Evolutionary conservation across 176 grass and related monocot species (phyloP).

Genomic region (Oryza meridionalis): DNA sequence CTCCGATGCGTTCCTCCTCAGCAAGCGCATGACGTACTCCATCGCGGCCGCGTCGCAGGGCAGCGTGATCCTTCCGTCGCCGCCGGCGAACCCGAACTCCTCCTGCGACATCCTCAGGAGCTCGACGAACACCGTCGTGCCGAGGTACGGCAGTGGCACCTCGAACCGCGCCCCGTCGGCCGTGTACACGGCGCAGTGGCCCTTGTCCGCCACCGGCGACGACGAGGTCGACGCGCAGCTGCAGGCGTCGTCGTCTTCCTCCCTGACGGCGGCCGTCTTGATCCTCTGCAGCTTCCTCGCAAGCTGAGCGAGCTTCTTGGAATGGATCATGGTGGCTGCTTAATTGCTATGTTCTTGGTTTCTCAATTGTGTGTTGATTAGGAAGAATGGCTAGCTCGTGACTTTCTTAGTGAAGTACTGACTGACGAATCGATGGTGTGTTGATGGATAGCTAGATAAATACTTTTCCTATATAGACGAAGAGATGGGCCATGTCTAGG

Average conservation of each 20-base stretch:
- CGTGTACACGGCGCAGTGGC: slow-evolving; percentile 56
- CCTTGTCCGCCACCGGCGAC: slow-evolving; percentile 42
- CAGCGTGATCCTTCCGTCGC: slow-evolving; percentile 53
- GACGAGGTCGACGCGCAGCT: slow-evolving; percentile 1
- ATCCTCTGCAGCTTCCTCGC: slow-evolving; percentile 42
- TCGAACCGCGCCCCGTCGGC: slow-evolving; percentile 47
- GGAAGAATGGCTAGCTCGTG: slow-evolving; percentile 23
- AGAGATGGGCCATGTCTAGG: neutral
- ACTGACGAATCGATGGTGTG: slow-evolving; percentile 1
- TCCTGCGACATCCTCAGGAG: slow-evolving; percentile 52
- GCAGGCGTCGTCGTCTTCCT: slow-evolving; percentile 19
- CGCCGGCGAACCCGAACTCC: slow-evolving; percentile 46
- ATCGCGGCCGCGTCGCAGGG: slow-evolving; percentile 47
- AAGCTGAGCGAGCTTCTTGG: slow-evolving; percentile 42
- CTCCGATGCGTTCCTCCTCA: slow-evolving; percentile 46
- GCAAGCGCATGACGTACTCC: slow-evolving; percentile 60
- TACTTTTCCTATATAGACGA: slow-evolving; percentile 37
- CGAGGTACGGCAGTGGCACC: slow-evolving; percentile 57
- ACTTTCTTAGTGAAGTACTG: neutral
- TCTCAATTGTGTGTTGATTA: slow-evolving; percentile 14
- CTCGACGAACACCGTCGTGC: slow-evolving; percentile 41
- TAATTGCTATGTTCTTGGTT: slow-evolving; percentile 28
- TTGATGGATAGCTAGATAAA: slow-evolving; percentile 8
- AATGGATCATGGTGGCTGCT: slow-evolving; percentile 38
- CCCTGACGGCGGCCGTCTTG: neutral